Evolutionary conservation across 2,329 filamentous ascomycete genomes (phyloP), one percentile per base, ranked within the genome.

Genomic region (Colletotrichum euphorbiae): DNA sequence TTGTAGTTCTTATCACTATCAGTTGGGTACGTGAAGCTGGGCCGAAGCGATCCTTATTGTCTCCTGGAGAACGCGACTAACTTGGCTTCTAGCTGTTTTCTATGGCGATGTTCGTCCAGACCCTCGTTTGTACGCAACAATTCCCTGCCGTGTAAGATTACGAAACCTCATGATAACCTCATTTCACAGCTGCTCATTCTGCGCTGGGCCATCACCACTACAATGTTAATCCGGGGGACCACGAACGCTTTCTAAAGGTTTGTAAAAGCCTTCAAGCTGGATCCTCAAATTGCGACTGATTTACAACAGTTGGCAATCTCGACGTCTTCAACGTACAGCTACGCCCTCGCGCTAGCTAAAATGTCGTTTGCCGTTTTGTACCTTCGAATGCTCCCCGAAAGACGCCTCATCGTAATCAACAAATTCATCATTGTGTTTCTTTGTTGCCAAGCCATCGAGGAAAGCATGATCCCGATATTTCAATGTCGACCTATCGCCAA

Each of bases 361-460:
- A 74, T 75, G 11, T 77, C 75, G 1, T 77, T 78, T 28, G 76
- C 77, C 2, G 68, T 77, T 1, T 69, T 79, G 6, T 78, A 77
- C 65, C 50, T 78, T 8, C 74, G 75, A 50, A 75, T 78, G 46
- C 74, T 76, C 15, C 73, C 75, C 0, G 71, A 73, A 2, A 70
- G 69, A 38, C 50, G 55, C 9, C 73, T 77, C 3, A 61, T 64
- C 6, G 62, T 75, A 3, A 57, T 77, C 9, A 79, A 78, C 43
- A 77, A 76, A 54, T 21, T 62, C 9, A 46, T 78, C 17, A 61
- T 76, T 2, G 71, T 55, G 1, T 78, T 78, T 21, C 52, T 78
- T 3, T 57, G 72, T 5, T 72, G 70, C 36, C 76, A 78, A 45
- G 75, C 74, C 15, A 58, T 74, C 11, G 77, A 78, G 40, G 77